These are phyloP conservation scores for Neofusicoccum sp. DNA, from an alignment of 2,329 filamentous ascomycete species.

Conservation along the genomic window DNA sequence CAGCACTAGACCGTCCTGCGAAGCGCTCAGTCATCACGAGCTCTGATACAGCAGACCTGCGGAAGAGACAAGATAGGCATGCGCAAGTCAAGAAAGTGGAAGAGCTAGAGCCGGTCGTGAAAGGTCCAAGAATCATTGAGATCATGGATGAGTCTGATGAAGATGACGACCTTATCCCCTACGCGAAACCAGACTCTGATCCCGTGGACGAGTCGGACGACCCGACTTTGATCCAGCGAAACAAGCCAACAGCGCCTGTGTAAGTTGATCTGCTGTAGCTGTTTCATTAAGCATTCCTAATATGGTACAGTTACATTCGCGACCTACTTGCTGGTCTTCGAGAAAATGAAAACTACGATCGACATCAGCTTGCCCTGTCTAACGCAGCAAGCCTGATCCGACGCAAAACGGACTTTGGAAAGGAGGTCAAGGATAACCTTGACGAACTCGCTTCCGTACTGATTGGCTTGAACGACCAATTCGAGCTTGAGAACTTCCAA, in stretches of 20 bases:
- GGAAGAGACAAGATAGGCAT: neutral
- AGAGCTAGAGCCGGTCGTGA: constrained; percentile 22
- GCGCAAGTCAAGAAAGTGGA: neutral
- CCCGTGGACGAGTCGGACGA: constrained; percentile 91
- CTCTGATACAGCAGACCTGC: neutral
- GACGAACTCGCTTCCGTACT: constrained; percentile 76
- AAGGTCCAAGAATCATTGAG: constrained; percentile 49
- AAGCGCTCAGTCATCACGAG: constrained; percentile 11
- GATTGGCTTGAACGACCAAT: constrained; percentile 80
- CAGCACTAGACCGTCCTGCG: neutral
- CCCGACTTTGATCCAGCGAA: constrained; percentile 76
- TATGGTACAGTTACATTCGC: constrained; percentile 64
- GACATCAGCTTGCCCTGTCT: constrained; percentile 73
- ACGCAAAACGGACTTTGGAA: constrained; percentile 83
- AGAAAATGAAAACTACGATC: constrained; percentile 80
- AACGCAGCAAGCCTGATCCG: constrained; percentile 79
- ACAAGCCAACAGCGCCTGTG: constrained; percentile 81
- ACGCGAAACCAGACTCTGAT: constrained; percentile 84
- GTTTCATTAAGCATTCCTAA: neutral
- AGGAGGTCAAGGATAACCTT: constrained; percentile 79
- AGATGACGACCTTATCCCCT: constrained; percentile 68
- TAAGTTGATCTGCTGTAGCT: constrained; percentile 37
- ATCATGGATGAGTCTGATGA: constrained; percentile 53
- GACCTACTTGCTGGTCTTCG: constrained; percentile 77
- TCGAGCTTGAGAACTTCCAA: constrained; percentile 74